Evolutionary conservation across 805 yeast species (phyloP).

Genomic region (Pichia insulana): DNA sequence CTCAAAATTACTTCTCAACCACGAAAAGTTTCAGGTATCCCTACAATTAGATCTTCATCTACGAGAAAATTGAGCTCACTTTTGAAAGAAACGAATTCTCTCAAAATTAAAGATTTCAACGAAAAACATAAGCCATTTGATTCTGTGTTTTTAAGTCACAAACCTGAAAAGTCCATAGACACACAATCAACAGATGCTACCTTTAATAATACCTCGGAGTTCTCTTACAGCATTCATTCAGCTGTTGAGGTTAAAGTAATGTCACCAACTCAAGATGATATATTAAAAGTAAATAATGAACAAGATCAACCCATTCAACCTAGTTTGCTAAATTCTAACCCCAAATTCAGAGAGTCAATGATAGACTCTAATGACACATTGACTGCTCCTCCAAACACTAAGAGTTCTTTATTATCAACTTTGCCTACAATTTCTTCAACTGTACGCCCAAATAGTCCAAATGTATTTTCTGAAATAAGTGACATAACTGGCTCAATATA

Average conservation of each 20-base stretch:
- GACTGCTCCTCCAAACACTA: no score
- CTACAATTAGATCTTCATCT: conserved; percentile 21
- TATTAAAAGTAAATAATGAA: conserved; percentile 9
- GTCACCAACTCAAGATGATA: conserved; percentile 18
- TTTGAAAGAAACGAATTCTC: conserved; percentile 11
- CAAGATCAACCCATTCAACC: conserved; percentile 6
- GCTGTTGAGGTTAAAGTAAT: conserved; percentile 24
- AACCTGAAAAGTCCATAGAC: conserved; percentile 20
- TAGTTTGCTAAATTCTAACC: no score
- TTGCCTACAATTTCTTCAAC: no score
- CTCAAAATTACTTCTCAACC: conserved; percentile 1
- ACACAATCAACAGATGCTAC: conserved; percentile 10
- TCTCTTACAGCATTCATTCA: conserved; percentile 25
- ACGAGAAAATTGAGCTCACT: conserved; percentile 22
- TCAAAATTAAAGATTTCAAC: conserved; percentile 17
- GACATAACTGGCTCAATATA: conserved; percentile 7
- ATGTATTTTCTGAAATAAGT: background rate
- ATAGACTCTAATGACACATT: no score
- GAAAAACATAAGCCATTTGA: background rate
- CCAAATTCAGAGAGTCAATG: no score
- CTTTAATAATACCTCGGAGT: conserved; percentile 19
- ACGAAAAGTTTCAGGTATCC: background rate
- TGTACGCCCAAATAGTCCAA: conserved; percentile 2
- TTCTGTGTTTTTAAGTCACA: conserved; percentile 15
- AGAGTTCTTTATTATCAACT: no score